phyloP scores from a whole-genome alignment of 2,329 filamentous ascomycete genomes.

The Bipolaris bicolor region DNA sequence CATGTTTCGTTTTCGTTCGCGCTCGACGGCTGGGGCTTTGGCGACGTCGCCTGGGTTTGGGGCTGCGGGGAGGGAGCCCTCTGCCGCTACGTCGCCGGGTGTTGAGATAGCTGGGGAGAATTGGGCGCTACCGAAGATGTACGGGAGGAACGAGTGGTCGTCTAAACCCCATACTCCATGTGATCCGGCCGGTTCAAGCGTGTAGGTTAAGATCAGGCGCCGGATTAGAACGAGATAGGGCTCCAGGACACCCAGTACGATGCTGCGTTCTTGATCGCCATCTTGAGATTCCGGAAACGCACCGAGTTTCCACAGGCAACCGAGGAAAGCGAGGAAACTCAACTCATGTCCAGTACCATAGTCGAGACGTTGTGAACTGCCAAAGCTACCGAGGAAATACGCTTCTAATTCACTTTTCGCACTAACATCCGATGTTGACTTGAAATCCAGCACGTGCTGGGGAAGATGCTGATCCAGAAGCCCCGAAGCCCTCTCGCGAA shows the following conservation, averaged over 20 bases:
- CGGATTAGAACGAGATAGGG: slow-evolving; percentile 85
- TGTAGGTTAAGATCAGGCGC: slow-evolving; percentile 86
- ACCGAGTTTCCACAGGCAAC: slow-evolving; percentile 87
- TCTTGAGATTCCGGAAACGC: slow-evolving; percentile 67
- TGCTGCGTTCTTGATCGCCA: slow-evolving; percentile 72
- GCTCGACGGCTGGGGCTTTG: slow-evolving; percentile 49
- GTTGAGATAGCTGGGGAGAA: slow-evolving; percentile 73
- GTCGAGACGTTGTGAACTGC: slow-evolving; percentile 86
- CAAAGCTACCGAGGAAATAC: slow-evolving; percentile 86
- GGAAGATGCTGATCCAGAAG: slow-evolving; percentile 66
- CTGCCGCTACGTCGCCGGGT: slow-evolving; percentile 66
- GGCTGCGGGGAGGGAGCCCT: slow-evolving; percentile 73
- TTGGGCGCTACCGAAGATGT: slow-evolving; percentile 94
- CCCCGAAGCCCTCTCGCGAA: slow-evolving; percentile 64
- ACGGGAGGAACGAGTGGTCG: slow-evolving; percentile 92
- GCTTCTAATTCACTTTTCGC: slow-evolving; percentile 71
- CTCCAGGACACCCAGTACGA: slow-evolving; percentile 83
- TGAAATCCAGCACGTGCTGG: slow-evolving; percentile 51
- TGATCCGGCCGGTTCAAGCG: slow-evolving; percentile 90
- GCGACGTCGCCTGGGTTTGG: slow-evolving; percentile 74
- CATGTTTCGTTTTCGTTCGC: slow-evolving; percentile 60
- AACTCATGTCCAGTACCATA: slow-evolving; percentile 97
- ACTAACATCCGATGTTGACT: slow-evolving; percentile 43
- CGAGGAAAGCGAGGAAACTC: slow-evolving; percentile 91
- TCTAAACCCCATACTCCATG: slow-evolving; percentile 99